Percentiles rank a stretch among this genome's conserved stretches.
Conservation (phyloP, 2,329 filamentous ascomycete genomes). For the Lasiodiplodia sp. region DNA sequence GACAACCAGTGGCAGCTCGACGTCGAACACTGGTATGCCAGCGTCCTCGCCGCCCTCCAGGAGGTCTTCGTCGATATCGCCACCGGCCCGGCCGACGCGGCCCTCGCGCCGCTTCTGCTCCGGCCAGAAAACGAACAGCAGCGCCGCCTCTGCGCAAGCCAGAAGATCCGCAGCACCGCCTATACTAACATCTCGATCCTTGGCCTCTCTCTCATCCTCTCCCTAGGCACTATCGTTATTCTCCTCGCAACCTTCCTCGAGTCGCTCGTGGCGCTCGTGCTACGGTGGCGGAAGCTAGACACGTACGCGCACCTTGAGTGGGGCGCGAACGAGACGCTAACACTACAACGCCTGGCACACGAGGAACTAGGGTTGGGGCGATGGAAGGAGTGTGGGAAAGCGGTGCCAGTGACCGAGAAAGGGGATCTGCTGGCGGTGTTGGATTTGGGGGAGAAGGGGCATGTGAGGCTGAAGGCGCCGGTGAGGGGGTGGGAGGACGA, state of each 20-base stretch:
- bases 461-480: background rate
- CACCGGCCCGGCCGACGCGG: slow-evolving; percentile 15
- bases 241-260: too few species aligned
- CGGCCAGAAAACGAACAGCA: background rate
- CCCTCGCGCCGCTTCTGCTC: slow-evolving; percentile 25
- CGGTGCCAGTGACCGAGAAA: slow-evolving; percentile 16
- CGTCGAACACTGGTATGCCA: slow-evolving; percentile 30
- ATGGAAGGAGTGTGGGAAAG: slow-evolving; percentile 29
- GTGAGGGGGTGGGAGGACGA: background rate
- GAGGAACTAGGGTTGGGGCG: background rate
- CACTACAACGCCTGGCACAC: slow-evolving; percentile 21
- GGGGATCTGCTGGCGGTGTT: slow-evolving; percentile 21
- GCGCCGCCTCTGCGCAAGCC: too few species aligned
- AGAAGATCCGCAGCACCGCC: too few species aligned
- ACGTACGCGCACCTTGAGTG: slow-evolving; percentile 31
- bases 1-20: slow-evolving; percentile 35
- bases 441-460: slow-evolving; percentile 13
- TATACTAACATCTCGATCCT: too few species aligned
- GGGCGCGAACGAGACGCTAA: slow-evolving; percentile 29
- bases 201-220: too few species aligned
- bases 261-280: too few species aligned
- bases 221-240: too few species aligned
- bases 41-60: slow-evolving; percentile 32
- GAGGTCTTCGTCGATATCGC: slow-evolving; percentile 11
- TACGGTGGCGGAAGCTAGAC: background rate